Evolutionary conservation across 2,329 filamentous ascomycete species (phyloP).

Genomic region (Hymenoscyphus fraxineus): DNA sequence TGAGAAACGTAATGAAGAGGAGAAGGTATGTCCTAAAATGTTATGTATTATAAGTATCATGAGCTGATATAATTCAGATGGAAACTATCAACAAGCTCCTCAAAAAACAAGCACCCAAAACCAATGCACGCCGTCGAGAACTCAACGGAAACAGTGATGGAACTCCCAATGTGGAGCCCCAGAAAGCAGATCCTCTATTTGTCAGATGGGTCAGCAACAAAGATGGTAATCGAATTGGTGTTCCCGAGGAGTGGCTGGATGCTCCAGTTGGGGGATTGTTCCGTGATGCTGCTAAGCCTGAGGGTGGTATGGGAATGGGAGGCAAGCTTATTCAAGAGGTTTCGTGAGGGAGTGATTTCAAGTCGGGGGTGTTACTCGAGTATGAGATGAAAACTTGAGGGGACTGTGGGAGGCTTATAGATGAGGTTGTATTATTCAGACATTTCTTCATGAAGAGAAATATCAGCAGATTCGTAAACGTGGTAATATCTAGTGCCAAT

Average conservation of each 20-base stretch:
- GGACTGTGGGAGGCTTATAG: neutral
- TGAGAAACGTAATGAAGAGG: constrained; percentile 74
- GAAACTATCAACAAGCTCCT: constrained; percentile 89
- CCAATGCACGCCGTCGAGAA: constrained; percentile 46
- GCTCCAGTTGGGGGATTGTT: constrained; percentile 61
- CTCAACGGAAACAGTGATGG: constrained; percentile 42
- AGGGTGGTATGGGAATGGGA: constrained; percentile 24
- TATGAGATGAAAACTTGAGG: neutral
- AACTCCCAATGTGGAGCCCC: constrained; percentile 44
- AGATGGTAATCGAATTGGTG: constrained; percentile 57
- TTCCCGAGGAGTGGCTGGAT: constrained; percentile 65
- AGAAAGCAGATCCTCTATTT: constrained; percentile 56
- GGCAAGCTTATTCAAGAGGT: constrained; percentile 36
- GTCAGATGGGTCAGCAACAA: constrained; percentile 69
- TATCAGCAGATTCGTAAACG: no score
- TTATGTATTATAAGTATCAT: neutral
- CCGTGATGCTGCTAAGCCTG: constrained; percentile 30
- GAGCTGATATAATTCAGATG: constrained; percentile 51
- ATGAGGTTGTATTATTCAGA: neutral
- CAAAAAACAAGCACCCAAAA: constrained; percentile 80
- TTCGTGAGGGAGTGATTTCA: constrained; percentile 15
- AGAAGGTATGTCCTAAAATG: constrained; percentile 51
- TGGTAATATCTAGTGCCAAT: no score
- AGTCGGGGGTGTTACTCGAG: neutral
- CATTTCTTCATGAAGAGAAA: no score